Base-by-base conservation (phyloP, 441 rosid genomes). In the Jatropha multifida region DNA sequence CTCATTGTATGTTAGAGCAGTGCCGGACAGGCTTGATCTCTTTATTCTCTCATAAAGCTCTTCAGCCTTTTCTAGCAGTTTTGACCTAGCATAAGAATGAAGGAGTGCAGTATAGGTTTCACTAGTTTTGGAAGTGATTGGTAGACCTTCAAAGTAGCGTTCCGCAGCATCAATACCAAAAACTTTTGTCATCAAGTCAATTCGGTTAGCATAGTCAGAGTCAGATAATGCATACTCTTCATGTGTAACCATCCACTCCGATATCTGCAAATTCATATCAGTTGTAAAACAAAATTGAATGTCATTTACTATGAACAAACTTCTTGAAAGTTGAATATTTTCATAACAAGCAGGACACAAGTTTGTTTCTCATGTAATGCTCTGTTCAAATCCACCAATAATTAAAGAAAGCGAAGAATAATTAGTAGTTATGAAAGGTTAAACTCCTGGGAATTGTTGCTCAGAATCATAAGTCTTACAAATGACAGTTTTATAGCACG, bases 31-130 rank as follows among this genome's bases (percentile, higher is more conserved):
- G 63, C 82, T 73, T 26, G 87, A 82, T 69, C 80, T 88, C 67
- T 86, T 88, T 46, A 93, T 86, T 79, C 79, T 90, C 73, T 76
- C 77, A 56, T 81, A 93, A 80, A 90, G 85, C 48, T 84, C 82
- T 73, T 88, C 96, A 1, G 98, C 96, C 79, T 85, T 84, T 26
- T 86, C 89, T 18, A 86, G 83, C 58, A 82, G 81, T 80, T 89
- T 93, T n/a, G 88, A 85, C 38, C 79, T 85, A 62, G 98, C 97
- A 80, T 78, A 90, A 54, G 90, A 87, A 81, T 95, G 99, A 76
- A 95, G 98, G 41, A 95, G 95, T 72, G 99, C 89, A 38, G 99
- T 89, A 83, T 88, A 95, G 1, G 97, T 89, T 82, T 93, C 98
- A 9, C 83, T 64, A 65, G 94, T 89, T 91, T 89, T 93, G 4